Base-by-base conservation (phyloP, 2,329 filamentous ascomycete species). In the Boeremia exigua region DNA sequence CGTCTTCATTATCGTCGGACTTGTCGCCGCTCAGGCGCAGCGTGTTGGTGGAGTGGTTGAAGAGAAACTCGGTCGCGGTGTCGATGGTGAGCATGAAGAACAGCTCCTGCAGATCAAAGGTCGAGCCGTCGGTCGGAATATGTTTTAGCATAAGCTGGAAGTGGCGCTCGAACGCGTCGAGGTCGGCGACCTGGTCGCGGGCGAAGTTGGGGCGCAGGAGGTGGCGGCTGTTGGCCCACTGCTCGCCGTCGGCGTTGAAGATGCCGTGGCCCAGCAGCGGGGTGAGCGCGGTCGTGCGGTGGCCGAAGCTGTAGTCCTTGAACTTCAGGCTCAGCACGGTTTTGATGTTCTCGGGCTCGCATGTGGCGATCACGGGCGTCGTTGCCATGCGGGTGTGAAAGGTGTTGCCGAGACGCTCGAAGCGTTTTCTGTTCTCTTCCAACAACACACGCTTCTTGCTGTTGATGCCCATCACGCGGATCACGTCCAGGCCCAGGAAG, bases 121-220 rank as follows among this genome's bases (percentile, higher is more conserved):
- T 74, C 12, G 77, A 59, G 27, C 73, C 73, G 73, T 42, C 86
- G 81, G 54, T 84, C 76, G 86, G 85, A 8, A 91, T 80, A 19
- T 81, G 80, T n/a, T 79, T 76, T 25, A 90, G 77, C 53, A 91
- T 75, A 25, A 82, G 77, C 29, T 79, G 72, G 14, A 88, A 78
- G 73, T 89, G 86, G 2, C 70, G 74, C 63, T 90, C 87, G 47
- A 89, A 87, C 1, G 83, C 84, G 1, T 77, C 74, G 6, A 85
- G 68, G 63, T 86, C 81, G 4, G 78, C 79, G 9, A 86, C 77
- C 59, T 85, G 82, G 10, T 79, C 77, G 8, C 81, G 73, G 1
- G 75, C 77, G 60, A 85, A 86, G 56, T 82, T 82, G 1, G 83
- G 82, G 19, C 82, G 75, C 12, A 88, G 75, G 59, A 82, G 74